phyloP scores from a whole-genome alignment of 805 yeast species.

The Candida incommunis region DNA sequence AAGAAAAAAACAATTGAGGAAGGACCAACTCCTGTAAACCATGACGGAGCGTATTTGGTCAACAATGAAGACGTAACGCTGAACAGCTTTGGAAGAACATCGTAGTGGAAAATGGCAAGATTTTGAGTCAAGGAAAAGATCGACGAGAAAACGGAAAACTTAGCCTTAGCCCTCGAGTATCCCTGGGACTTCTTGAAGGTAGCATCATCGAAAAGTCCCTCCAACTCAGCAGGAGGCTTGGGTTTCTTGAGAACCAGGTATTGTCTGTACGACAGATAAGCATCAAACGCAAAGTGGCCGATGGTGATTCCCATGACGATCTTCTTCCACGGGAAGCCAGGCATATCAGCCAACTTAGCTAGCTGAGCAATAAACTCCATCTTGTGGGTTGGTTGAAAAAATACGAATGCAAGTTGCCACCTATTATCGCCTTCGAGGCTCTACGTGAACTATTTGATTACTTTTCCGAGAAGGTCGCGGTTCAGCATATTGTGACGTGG shows the following conservation, averaged over 20 bases:
- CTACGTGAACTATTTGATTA: too few relatives aligned
- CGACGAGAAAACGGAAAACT: constrained; percentile 46
- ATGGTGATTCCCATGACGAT: constrained; percentile 61
- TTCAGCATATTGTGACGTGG: too few relatives aligned
- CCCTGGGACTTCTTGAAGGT: constrained; percentile 65
- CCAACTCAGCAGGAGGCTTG: constrained; percentile 54
- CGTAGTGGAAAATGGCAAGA: constrained; percentile 40
- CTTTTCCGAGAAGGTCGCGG: too few relatives aligned
- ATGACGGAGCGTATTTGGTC: constrained; percentile 20
- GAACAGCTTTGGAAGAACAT: constrained; percentile 56
- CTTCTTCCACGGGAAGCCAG: constrained; percentile 67
- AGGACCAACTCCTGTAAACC: constrained; percentile 39
- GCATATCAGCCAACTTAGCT: constrained; percentile 44
- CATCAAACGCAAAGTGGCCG: constrained; percentile 62
- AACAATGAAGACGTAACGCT: constrained; percentile 19
- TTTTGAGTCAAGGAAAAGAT: constrained; percentile 40
- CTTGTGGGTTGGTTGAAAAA: not conserved
- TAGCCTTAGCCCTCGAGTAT: constrained; percentile 67
- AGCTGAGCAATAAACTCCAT: constrained; percentile 13
- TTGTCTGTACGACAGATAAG: constrained; percentile 65
- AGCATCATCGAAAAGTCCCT: constrained; percentile 52
- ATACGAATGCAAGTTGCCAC: too few relatives aligned
- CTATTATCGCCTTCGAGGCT: too few relatives aligned
- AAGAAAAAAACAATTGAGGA: constrained; percentile 58
- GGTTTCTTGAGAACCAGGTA: constrained; percentile 44